Base-by-base conservation (phyloP, 345 rosid genomes). In the Linum trigynum region DNA sequence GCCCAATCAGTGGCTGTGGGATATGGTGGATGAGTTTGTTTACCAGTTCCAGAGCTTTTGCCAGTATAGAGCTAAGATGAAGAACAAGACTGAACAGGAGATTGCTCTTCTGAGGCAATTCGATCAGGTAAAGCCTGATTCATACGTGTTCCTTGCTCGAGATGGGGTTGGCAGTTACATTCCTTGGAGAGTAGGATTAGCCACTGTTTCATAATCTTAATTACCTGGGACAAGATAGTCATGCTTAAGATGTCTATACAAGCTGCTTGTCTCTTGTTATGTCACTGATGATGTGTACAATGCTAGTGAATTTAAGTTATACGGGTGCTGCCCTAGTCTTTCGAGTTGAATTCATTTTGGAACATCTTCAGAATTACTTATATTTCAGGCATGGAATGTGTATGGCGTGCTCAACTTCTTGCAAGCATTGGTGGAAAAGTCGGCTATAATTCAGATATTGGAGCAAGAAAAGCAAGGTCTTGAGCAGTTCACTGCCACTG, bases 1-100 rank as follows among this genome's bases (percentile, higher is more conserved):
- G 69, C 99, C 99, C 1, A 94, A 90, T 64, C 99, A 94, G 81
- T 94, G 99, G 97, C 64, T 94, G 79, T 94, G 99, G 99, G 97
- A 94, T 70, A 88, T 94, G 99, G 97, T 94, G 72, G 97, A 94
- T 81, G 99, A 94, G 85, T 94, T 90, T 83, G 92, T 94, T 5
- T 94, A 94, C 72, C 99, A 94, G 75, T 94, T 94, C 65, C 99
- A 90, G 83, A 88, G 95, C 65, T 94, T 94, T 67, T 94, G 99
- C 56, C 99, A 94, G 67, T 94, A 82, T 71, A 82, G 97, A 65
- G 97, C 99, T 38, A 94, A 90, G 79, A 89, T 86, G 85, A 94
- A 88, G 91, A 88, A 72, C 89, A 86, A 86, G 80, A 86, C 88
- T 0, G 97, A 87, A 76, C 88, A 84, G 72, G 99, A 94, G 71